Conservation (phyloP, 257 asterid genomes). For the Cinchona pubescens region DNA sequence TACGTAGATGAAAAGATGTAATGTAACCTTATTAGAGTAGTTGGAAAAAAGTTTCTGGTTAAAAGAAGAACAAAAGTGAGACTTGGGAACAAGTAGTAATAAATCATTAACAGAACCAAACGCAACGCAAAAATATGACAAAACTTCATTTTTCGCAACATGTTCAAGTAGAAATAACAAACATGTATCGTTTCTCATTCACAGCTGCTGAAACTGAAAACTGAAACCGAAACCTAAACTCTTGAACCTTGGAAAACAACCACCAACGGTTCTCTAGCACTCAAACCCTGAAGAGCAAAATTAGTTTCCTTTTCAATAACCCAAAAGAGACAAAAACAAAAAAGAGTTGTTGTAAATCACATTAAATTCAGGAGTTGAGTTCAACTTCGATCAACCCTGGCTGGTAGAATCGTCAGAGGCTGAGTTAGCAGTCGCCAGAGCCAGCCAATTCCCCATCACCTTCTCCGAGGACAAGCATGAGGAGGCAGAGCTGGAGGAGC, state of each 20-base stretch:
- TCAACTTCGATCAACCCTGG: conserved; percentile 38
- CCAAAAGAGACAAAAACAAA: neutral
- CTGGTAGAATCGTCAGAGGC: conserved; percentile 43
- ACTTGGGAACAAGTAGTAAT: neutral
- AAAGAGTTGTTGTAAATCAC: too few relatives aligned
- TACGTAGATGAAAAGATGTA: too few relatives aligned
- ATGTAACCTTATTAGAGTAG: too few relatives aligned
- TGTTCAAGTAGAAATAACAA: neutral
- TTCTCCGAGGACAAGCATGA: conserved; percentile 35
- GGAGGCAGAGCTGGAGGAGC: conserved; percentile 40
- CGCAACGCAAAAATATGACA: neutral
- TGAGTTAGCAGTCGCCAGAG: conserved; percentile 50
- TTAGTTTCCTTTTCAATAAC: neutral
- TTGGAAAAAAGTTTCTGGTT: neutral
- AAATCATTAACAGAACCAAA: neutral
- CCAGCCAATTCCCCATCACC: conserved; percentile 56
- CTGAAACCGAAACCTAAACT: neutral
- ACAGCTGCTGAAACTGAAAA: neutral
- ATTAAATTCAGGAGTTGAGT: too few relatives aligned
- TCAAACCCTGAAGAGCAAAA: neutral
- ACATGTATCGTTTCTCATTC: neutral
- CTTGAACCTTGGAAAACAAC: neutral
- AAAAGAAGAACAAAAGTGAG: neutral
- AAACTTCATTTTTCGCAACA: too few relatives aligned
- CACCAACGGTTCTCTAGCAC: neutral